Evolutionary conservation across 306 rosid genomes (phyloP), one percentile per base, ranked within the genome.

Genomic region (Neltuma alba): DNA sequence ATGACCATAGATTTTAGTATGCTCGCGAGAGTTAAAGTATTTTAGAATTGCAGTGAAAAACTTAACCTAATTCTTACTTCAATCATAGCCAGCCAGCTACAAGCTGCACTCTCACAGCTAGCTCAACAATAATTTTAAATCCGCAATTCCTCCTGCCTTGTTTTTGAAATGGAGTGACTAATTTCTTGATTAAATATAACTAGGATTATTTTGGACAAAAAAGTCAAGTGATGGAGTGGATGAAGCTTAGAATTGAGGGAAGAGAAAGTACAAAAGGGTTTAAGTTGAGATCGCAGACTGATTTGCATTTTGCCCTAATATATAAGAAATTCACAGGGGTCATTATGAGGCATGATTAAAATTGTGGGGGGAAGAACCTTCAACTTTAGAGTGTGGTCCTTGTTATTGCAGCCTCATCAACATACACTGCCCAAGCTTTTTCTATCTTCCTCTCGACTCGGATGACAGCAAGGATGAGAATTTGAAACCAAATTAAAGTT

Each of bases 301-400:
- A 54, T 8, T 7, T 55, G 62, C 13, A 9, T 55, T 57, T 57
- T 27, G 2, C 1, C 34, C 16, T 57, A 3, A 9, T 57, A n/a
- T n/a, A n/a, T n/a, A 12, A 23, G 64, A 57, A 57, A 25, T 25
- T 55, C 31, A 9, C 12, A 2, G 1, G 0, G 16, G 15, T 60
- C 10, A 60, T 60, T 37, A 60, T 28, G 66, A 28, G 66, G 28
- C 9, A 60, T 28, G 3, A 60, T 60, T 60, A 15, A 11, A 27
- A 58, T 21, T 57, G 30, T 25, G 14, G 36, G 64, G 34, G 34
- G 34, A 27, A 58, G 64, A 27, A 28, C 66, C n/a, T 60, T 28
- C n/a, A 28, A 28, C 66, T 60, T 60, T 28, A 34, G 42, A 64
- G 27, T 33, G 70, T 63, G 69, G 69, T 33, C 69, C 69, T 63